Evolutionary conservation across 2,329 filamentous ascomycete genomes (phyloP).

Genomic region (Sarocladium brachiariae): DNA sequence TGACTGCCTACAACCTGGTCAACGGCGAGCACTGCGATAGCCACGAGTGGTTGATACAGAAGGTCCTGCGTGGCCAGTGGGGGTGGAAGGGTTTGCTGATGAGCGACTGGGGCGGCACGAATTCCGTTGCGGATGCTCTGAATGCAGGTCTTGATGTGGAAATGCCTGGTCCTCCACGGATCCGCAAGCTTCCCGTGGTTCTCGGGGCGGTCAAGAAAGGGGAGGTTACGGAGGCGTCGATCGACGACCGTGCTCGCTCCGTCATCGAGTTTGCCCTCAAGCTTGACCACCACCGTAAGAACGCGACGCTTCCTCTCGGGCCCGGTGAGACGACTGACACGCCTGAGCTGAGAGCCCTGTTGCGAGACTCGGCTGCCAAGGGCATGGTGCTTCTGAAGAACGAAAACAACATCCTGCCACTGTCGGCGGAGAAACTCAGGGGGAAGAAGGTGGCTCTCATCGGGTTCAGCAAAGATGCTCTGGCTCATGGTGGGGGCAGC

Average conservation of each 20-base stretch:
- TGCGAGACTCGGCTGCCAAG: conserved; percentile 26
- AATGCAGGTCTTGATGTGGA: neutral
- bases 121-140: neutral
- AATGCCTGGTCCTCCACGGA: neutral
- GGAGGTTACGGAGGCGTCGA: conserved; percentile 15
- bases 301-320: neutral
- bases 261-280: conserved; percentile 23
- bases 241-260: conserved; percentile 22
- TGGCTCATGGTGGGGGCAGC: conserved; percentile 25
- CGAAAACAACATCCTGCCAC: conserved; percentile 45
- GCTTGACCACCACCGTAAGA: conserved; percentile 13
- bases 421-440: conserved; percentile 22
- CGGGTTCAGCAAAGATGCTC: conserved; percentile 24
- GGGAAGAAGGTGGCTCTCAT: conserved; percentile 23
- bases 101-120: conserved; percentile 11
- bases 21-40: conserved; percentile 28
- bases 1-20: conserved; percentile 34
- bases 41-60: conserved; percentile 7
- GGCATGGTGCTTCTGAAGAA: conserved; percentile 61
- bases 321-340: conserved; percentile 11
- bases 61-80: conserved; percentile 12
- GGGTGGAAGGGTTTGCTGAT: conserved; percentile 13
- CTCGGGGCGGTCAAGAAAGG: conserved; percentile 18
- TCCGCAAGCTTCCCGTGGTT: conserved; percentile 17
- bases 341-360: conserved; percentile 17